Conservation (phyloP, 108 stramenopile species). For the Nitzschia palea region DNA sequence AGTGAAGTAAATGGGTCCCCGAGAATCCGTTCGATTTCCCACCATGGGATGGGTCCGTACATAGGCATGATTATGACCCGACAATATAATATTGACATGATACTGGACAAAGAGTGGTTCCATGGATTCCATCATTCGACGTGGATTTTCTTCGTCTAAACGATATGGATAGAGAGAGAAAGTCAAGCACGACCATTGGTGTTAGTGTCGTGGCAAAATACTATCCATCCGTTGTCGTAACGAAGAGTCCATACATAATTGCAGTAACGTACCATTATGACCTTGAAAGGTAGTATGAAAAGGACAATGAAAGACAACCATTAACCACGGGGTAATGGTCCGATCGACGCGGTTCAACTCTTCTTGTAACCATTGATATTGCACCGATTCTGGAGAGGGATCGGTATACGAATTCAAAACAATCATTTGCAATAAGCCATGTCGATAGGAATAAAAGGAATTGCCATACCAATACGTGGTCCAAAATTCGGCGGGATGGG, state of each 20-base stretch:
- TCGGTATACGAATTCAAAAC: conserved; percentile 73
- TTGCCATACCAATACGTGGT: conserved; percentile 67
- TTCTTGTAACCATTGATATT: conserved; percentile 64
- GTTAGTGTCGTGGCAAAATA: too few species aligned
- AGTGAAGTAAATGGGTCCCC: conserved; percentile 81
- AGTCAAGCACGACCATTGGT: too few species aligned
- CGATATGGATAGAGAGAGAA: not conserved
- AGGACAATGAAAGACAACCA: conserved; percentile 76
- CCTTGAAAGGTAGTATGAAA: conserved; percentile 72
- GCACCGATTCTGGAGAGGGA: conserved; percentile 44
- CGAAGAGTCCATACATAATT: too few species aligned
- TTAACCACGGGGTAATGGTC: conserved; percentile 74
- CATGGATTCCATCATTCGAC: conserved; percentile 50
- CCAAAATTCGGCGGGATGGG: conserved; percentile 32
- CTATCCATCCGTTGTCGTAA: too few species aligned
- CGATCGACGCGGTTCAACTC: conserved; percentile 56
- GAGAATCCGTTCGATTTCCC: conserved; percentile 15
- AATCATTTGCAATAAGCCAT: conserved; percentile 71
- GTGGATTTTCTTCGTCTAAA: conserved; percentile 45
- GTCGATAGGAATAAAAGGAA: conserved; percentile 71
- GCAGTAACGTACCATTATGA: conserved; percentile 33
- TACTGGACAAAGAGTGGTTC: conserved; percentile 77
- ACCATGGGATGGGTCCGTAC: conserved; percentile 62
- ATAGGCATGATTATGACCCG: conserved; percentile 91
- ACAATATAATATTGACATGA: conserved; percentile 80